These are phyloP conservation scores for Nannizziopsis arthrosporioides DNA, from an alignment of 2,329 filamentous ascomycete genomes.

Conservation along the genomic window DNA sequence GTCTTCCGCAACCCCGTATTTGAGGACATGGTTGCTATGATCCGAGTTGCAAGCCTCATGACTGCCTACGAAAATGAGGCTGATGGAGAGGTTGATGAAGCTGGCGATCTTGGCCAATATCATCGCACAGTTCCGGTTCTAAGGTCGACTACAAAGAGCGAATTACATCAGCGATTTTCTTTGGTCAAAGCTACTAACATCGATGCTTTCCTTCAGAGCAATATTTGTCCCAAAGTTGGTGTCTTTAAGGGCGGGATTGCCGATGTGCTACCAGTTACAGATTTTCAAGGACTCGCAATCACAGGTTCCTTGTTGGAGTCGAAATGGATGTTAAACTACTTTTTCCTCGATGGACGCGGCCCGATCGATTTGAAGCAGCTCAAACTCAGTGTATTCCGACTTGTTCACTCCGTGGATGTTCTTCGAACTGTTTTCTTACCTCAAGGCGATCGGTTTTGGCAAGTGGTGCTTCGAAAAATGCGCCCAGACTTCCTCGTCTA, in stretches of 20 bases:
- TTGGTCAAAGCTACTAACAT: slow-evolving; percentile 18
- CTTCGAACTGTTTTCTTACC: slow-evolving; percentile 54
- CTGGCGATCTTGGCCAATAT: slow-evolving; percentile 7
- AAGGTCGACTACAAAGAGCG: slow-evolving; percentile 11
- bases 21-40: slow-evolving; percentile 28
- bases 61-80: slow-evolving; percentile 9
- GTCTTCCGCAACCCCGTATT: slow-evolving; percentile 35
- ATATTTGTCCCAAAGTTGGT: slow-evolving; percentile 37
- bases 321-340: slow-evolving; percentile 50
- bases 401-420: slow-evolving; percentile 52
- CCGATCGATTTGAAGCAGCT: slow-evolving; percentile 40
- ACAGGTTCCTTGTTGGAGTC: slow-evolving; percentile 45
- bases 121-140: slow-evolving; percentile 6
- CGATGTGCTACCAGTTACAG: slow-evolving; percentile 44
- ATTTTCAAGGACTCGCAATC: slow-evolving; percentile 48
- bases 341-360: slow-evolving; percentile 46
- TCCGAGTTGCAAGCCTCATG: slow-evolving; percentile 16
- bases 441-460: slow-evolving; percentile 40
- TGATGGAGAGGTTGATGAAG: slow-evolving; percentile 2
- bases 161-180: slow-evolving; percentile 15
- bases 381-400: slow-evolving; percentile 34
- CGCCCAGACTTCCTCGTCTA: slow-evolving; percentile 40
- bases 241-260: slow-evolving; percentile 38
- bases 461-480: slow-evolving; percentile 48
- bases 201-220: slow-evolving; percentile 31